Percentiles rank a stretch among this genome's conserved stretches.
Conservation (phyloP, 176 grass and related monocot genomes). For the Eleusine indica region DNA sequence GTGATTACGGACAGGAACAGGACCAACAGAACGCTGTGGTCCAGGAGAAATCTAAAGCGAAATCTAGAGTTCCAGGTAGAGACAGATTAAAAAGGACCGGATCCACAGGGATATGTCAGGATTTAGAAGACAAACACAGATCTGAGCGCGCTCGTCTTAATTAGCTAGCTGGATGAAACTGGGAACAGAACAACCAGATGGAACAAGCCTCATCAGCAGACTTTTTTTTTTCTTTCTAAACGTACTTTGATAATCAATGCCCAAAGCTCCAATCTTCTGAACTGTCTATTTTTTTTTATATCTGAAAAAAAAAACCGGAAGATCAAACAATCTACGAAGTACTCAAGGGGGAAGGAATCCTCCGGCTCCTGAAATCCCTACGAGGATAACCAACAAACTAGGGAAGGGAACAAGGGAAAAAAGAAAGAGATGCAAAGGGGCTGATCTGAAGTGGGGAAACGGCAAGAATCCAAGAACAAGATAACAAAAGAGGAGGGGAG, state of each 20-base stretch:
- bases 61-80: constrained; percentile 38
- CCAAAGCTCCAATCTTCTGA: neutral
- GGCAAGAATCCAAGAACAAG: constrained; percentile 49
- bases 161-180: neutral
- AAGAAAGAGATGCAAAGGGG: neutral
- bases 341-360: neutral
- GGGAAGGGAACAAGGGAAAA: neutral
- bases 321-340: neutral
- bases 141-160: constrained; percentile 36
- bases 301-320: neutral
- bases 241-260: neutral
- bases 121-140: constrained; percentile 52
- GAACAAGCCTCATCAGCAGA: neutral
- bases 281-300: neutral
- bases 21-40: constrained; percentile 25
- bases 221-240: neutral
- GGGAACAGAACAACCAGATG: constrained; percentile 3
- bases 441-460: neutral
- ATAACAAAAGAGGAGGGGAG: constrained; percentile 36
- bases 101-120: constrained; percentile 39
- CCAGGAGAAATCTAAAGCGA: constrained; percentile 49
- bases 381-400: no score
- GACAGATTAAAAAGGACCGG: constrained; percentile 34
- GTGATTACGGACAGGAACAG: neutral
- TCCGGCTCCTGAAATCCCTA: neutral